Evolutionary conservation across 257 asterid species (phyloP), one percentile per base, ranked within the genome.

Genomic region (Datura wrightii): DNA sequence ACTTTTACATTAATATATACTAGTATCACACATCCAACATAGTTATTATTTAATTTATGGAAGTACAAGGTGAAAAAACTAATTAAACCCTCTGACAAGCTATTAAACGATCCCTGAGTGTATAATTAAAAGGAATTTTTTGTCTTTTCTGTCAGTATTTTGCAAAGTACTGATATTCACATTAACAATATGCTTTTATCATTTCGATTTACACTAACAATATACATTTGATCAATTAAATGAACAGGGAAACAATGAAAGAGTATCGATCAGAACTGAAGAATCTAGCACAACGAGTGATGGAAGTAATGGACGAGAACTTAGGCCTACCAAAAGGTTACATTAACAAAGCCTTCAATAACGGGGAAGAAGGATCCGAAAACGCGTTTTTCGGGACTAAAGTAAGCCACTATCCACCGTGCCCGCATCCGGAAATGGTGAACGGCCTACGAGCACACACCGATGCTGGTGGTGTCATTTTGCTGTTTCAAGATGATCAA

Each of bases 381-480:
- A 65, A 74, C 0, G 98, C 98, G 66, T 94, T 95, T 84, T 95
- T 94, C 7, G 98, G 98, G 36, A 95, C 98, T n/a, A 95, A 95
- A 83, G 93, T 95, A 41, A 95, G 98, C 89, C 98, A 94, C 85
- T 95, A 95, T 82, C 98, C 98, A 1, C 97, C 97, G 0, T 95
- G 98, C 79, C 95, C 98, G 11, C 82, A 84, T 76, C 98, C 98
- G 0, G 93, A 94, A 1, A 92, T 76, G 83, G 91, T 91, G 6
- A 91, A 79, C 24, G 98, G 95, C 37, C 95, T 95, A 18, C 90
- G 98, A 46, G 98, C 98, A 70, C 98, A 95, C 93, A 95, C 98
- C 2, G 98, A 95, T 42, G 98, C 98, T 1, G 98, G 98, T 8
- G 98, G 98, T 4, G 92, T 95, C 1, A 88, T 95, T 91, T 66